A percentile compares a stretch with the other conserved stretches of the same genome.
phyloP scores from a whole-genome alignment of 2,329 filamentous ascomycete genomes.

The Cryphonectria naterciae region DNA sequence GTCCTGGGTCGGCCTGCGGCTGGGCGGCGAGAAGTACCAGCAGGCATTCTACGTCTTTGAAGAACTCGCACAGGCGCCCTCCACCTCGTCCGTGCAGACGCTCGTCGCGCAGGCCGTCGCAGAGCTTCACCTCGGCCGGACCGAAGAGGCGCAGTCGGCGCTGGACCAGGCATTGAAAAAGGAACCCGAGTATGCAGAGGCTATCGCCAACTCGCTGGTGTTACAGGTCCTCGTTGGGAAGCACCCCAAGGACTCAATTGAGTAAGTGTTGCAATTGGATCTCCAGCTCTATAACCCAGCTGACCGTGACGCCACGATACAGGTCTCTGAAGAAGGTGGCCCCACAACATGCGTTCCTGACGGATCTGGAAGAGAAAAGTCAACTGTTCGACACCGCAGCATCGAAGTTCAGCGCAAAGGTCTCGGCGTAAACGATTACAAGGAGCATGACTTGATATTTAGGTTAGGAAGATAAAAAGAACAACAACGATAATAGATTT shows the following conservation, averaged over 20 bases:
- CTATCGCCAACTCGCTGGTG: slow-evolving; percentile 83
- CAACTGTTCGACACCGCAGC: slow-evolving; percentile 85
- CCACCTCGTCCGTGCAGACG: slow-evolving; percentile 74
- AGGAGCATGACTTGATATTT: slow-evolving; percentile 7
- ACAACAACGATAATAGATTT: slow-evolving; percentile 16
- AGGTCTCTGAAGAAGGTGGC: slow-evolving; percentile 63
- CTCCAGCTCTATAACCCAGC: neutral
- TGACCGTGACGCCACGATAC: neutral
- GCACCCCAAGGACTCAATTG: slow-evolving; percentile 63
- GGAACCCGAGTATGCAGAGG: slow-evolving; percentile 71
- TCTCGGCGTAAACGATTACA: slow-evolving; percentile 55
- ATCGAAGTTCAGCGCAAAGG: slow-evolving; percentile 85
- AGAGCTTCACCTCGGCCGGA: slow-evolving; percentile 85
- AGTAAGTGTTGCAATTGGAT: slow-evolving; percentile 51
- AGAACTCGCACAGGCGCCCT: slow-evolving; percentile 86
- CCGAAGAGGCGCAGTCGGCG: slow-evolving; percentile 87
- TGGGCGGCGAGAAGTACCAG: slow-evolving; percentile 94
- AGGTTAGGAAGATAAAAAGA: slow-evolving; percentile 14
- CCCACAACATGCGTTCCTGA: slow-evolving; percentile 71
- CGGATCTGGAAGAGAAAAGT: slow-evolving; percentile 82
- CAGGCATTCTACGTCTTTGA: slow-evolving; percentile 97
- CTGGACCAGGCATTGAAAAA: slow-evolving; percentile 78
- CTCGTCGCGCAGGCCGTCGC: slow-evolving; percentile 88
- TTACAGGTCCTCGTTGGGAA: slow-evolving; percentile 78
- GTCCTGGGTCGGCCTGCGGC: slow-evolving; percentile 88